Base-by-base conservation (phyloP, 371 early-diverging fungal genomes). In the Haplosporangium sp. region DNA sequence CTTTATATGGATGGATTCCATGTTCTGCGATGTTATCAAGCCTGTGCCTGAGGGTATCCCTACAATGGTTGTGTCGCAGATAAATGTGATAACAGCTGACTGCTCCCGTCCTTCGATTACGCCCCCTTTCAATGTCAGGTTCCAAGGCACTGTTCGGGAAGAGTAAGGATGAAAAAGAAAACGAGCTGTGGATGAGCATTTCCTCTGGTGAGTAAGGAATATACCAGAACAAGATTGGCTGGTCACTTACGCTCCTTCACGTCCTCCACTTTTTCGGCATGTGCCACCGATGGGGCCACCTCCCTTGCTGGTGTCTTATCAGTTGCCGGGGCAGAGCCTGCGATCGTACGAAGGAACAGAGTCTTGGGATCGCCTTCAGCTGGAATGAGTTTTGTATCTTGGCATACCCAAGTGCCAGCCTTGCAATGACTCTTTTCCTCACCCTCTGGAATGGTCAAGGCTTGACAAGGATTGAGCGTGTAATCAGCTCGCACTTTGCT, bases 101-200 rank as follows among this genome's bases (percentile, higher is more conserved):
- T 79, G 72, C 40, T 67, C 64, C 55, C 55, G 59, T 37, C 59
- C 65, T 14, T 41, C 45, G 16, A 72, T 68, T 41, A 36, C 36
- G 9, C 79, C 79, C 37, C 79, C 79, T 40, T 72, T 71, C 65
- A 79, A 55, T 1, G 79, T 79, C 65, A 79, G 58, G 40, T 53
- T 72, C 79, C 79, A 79, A 9, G 79, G 79, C 69, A 68, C 79
- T 79, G 62, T 8, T 40, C 5, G 20, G 16, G 45, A 7, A 29
- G 29, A 59, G 45, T 9, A 50, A 40, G 18, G 18, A 12, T n/a
- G 13, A 14, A 38, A 50, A 55, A 64, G 11, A 20, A 29, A 13
- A n/a, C n/a, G 10, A 38, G 8, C 16, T 5, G 40, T 2, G 8
- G 14, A 5, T 29, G 48, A 10, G 37, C 37, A 37, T 11, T n/a